phyloP scores from a whole-genome alignment of 192 early-diverging fungal species.

The Entophlyctis luteolus region DNA sequence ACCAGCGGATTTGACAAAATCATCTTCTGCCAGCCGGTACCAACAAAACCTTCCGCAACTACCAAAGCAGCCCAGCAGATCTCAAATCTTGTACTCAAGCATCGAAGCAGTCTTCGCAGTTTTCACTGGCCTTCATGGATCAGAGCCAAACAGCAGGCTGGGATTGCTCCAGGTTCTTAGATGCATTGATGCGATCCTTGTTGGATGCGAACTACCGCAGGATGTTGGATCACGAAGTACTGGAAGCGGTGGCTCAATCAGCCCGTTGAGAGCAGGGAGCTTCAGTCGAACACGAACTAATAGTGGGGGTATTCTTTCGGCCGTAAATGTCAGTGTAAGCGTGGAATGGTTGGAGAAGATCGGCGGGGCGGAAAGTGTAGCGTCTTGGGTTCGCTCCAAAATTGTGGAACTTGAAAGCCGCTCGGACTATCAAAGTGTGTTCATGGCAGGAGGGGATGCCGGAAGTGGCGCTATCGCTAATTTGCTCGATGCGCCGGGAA shows the following conservation, averaged over 20 bases:
- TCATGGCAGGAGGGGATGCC: neutral
- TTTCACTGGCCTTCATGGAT: neutral
- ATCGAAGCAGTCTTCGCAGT: neutral
- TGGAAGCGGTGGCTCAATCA: neutral
- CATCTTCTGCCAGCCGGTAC: neutral
- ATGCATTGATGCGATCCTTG: neutral
- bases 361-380: conserved; percentile 9
- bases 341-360: conserved; percentile 13
- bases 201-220: neutral
- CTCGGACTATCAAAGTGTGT: conserved; percentile 12
- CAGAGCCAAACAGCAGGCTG: neutral
- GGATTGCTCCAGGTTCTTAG: neutral
- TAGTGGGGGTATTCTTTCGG: neutral
- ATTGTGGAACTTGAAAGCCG: conserved; percentile 12
- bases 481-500: neutral
- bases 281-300: neutral
- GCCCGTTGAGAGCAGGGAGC: neutral
- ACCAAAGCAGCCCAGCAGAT: neutral
- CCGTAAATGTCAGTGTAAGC: neutral
- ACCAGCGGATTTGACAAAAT: conserved; percentile 4
- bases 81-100: neutral
- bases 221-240: neutral
- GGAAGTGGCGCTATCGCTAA: neutral
- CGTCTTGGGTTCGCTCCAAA: conserved; percentile 4
- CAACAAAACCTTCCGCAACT: neutral